Conservation (phyloP, 2,329 filamentous ascomycete species). For the Byssochlamys sp. region DNA sequence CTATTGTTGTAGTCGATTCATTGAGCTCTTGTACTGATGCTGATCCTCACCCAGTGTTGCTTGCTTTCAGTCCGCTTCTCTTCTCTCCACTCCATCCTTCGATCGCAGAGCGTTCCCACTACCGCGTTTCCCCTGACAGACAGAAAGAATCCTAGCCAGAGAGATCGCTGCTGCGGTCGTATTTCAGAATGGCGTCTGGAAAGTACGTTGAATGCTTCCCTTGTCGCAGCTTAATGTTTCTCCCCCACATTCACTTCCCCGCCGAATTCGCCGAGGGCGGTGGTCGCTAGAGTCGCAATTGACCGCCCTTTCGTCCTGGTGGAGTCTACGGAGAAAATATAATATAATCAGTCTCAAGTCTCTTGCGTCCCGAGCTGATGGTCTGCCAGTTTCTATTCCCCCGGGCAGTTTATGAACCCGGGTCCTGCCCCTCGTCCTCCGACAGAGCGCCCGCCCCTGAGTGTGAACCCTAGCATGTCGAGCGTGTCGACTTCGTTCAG, state of each 20-base stretch:
- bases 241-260: background rate
- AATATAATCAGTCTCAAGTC: background rate
- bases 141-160: background rate
- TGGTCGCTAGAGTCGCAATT: background rate
- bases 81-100: background rate
- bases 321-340: background rate
- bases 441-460: conserved; percentile 69
- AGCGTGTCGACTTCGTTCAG: conserved; percentile 59
- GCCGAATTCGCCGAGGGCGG: background rate
- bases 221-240: background rate
- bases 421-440: conserved; percentile 88
- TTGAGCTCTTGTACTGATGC: background rate
- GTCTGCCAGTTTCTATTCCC: conserved; percentile 47
- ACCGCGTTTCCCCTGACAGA: background rate
- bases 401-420: conserved; percentile 83
- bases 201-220: background rate
- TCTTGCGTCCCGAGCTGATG: conserved; percentile 1
- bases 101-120: background rate
- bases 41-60: background rate
- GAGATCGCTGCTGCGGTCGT: background rate
- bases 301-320: background rate
- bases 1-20: background rate
- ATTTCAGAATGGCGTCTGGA: background rate
- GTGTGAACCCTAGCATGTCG: conserved; percentile 60
- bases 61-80: background rate